These are phyloP conservation scores for Sparassis latifolia DNA, from an alignment of 1,284 basidiomycete genomes.

Conservation along the genomic window DNA sequence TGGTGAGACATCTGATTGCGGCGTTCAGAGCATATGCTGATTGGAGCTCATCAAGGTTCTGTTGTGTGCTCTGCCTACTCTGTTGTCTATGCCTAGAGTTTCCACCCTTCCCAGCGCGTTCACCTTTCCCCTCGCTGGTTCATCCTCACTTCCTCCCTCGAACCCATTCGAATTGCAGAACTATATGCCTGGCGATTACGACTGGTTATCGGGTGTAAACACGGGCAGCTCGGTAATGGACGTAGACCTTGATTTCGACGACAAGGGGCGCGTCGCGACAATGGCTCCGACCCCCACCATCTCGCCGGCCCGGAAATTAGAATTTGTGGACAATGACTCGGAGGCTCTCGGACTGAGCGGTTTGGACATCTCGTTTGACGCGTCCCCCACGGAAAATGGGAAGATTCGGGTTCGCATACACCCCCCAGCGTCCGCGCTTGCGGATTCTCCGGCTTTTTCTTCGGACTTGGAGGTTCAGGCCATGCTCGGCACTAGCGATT, in stretches of 20 bases:
- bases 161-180: constrained; percentile 43
- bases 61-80: constrained; percentile 53
- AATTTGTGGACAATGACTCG: constrained; percentile 45
- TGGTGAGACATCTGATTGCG: constrained; percentile 39
- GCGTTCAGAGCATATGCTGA: not conserved
- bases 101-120: constrained; percentile 45
- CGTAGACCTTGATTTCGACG: constrained; percentile 52
- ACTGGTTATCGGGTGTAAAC: constrained; percentile 39
- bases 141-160: constrained; percentile 34
- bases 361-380: constrained; percentile 67
- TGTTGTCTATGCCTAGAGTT: constrained; percentile 58
- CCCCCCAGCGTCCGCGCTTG: constrained; percentile 35
- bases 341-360: constrained; percentile 47
- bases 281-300: constrained; percentile 20
- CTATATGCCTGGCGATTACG: constrained; percentile 35
- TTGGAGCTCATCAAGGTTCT: constrained; percentile 11
- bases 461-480: constrained; percentile 26
- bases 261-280: constrained; percentile 32
- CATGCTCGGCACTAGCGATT: constrained; percentile 22
- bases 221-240: constrained; percentile 28
- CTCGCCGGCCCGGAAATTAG: constrained; percentile 32
- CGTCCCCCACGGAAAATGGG: constrained; percentile 54
- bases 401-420: constrained; percentile 71
- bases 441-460: constrained; percentile 26
- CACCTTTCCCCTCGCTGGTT: constrained; percentile 39